Evolutionary conservation across 495 filamentous ascomycete genomes (phyloP).

Genomic region (Penicillium turbatum): DNA sequence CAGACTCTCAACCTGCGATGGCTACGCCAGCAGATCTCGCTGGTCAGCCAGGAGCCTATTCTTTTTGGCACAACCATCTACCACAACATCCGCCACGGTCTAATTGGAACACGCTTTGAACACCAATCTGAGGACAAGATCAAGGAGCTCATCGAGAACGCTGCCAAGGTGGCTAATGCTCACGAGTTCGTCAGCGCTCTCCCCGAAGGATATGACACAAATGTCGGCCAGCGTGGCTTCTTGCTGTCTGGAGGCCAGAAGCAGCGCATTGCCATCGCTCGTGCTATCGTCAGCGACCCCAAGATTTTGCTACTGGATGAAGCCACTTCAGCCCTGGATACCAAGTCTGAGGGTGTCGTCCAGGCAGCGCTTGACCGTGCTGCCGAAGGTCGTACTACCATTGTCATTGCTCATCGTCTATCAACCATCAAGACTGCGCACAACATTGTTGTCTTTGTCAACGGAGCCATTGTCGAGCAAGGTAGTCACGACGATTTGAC

Average conservation of each 20-base stretch:
- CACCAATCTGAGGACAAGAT: conserved; percentile 59
- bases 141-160: conserved; percentile 66
- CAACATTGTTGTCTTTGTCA: conserved; percentile 90
- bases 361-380: conserved; percentile 89
- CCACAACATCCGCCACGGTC: conserved; percentile 78
- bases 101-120: conserved; percentile 81
- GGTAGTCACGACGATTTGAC: conserved; percentile 74
- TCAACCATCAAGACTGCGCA: conserved; percentile 91
- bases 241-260: conserved; percentile 92
- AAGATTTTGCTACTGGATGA: conserved; percentile 94
- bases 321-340: conserved; percentile 92
- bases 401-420: conserved; percentile 91
- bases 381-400: conserved; percentile 86
- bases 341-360: conserved; percentile 90
- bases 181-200: conserved; percentile 84
- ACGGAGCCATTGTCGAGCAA: conserved; percentile 84
- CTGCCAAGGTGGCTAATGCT: conserved; percentile 86
- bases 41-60: conserved; percentile 75
- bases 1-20: conserved; percentile 79
- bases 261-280: conserved; percentile 84
- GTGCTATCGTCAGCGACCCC: conserved; percentile 90
- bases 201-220: conserved; percentile 87
- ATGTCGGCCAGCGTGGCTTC: conserved; percentile 93
- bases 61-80: conserved; percentile 80
- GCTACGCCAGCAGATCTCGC: conserved; percentile 84